Conservation (phyloP, 169 alveolate species). For the Miamiensis avidus region DNA sequence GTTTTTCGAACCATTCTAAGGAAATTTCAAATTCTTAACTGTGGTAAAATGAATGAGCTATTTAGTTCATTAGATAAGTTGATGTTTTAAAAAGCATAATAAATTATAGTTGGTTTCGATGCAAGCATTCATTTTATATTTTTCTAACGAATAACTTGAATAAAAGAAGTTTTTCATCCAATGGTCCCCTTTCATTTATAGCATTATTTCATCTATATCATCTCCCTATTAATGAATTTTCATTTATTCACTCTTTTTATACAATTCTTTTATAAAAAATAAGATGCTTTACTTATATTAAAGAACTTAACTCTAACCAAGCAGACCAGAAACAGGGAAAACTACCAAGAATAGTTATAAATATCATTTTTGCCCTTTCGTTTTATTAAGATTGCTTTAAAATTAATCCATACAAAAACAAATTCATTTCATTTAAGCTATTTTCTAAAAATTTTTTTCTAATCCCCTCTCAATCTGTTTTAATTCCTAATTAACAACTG, state of each 20-base stretch:
- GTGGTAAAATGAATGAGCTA: conserved; percentile 66
- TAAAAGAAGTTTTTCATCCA: conserved; percentile 85
- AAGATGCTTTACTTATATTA: conserved; percentile 57
- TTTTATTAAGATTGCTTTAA: conserved; percentile 71
- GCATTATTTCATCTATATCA: background rate
- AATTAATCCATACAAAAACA: conserved; percentile 80
- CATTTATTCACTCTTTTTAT: conserved; percentile 36
- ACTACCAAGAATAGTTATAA: conserved; percentile 70
- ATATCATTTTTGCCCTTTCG: conserved; percentile 71
- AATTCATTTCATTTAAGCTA: conserved; percentile 58
- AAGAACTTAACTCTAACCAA: conserved; percentile 80
- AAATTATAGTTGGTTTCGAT: conserved; percentile 64
- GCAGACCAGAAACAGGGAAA: conserved; percentile 87
- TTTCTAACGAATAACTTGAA: conserved; percentile 73
- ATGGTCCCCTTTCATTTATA: conserved; percentile 49
- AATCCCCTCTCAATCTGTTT: conserved; percentile 56
- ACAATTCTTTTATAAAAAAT: conserved; percentile 1
- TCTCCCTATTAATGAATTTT: background rate
- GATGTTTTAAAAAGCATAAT: conserved; percentile 59
- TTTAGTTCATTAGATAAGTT: conserved; percentile 64
- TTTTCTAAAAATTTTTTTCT: conserved; percentile 50
- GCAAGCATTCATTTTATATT: conserved; percentile 69
- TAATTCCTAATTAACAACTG: conserved; percentile 49
- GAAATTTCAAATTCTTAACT: conserved; percentile 74
- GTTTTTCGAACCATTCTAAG: conserved; percentile 78